Evolutionary conservation across 2,329 filamentous ascomycete genomes (phyloP).

Genomic region (Aureobasidium sp.): DNA sequence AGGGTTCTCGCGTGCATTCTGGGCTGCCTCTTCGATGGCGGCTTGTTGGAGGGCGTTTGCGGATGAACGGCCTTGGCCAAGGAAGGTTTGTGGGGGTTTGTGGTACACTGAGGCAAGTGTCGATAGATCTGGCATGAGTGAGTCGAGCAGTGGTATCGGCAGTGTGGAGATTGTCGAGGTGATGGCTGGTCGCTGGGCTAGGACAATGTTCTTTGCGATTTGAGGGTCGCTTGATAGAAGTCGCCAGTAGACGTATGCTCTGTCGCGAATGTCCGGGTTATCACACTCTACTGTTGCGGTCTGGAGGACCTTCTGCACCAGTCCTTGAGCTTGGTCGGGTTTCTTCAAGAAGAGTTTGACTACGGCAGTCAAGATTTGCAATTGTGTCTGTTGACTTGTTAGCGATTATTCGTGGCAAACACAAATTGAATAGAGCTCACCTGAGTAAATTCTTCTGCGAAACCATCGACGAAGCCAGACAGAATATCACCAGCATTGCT

Average conservation of each 20-base stretch:
- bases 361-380: constrained; percentile 93
- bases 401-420: constrained; percentile 17
- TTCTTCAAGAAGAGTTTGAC: constrained; percentile 98
- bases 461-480: constrained; percentile 81
- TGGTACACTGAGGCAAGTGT: constrained; percentile 97
- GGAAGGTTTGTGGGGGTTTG: constrained; percentile 96
- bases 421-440: constrained; percentile 36
- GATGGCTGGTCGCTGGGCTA: constrained; percentile 91
- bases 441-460: constrained; percentile 94
- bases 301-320: constrained; percentile 93
- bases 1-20: constrained; percentile 88
- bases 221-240: constrained; percentile 85
- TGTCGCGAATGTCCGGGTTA: constrained; percentile 93
- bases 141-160: constrained; percentile 73
- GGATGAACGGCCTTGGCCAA: constrained; percentile 88
- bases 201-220: constrained; percentile 83
- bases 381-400: constrained; percentile 61
- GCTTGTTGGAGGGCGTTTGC: constrained; percentile 91
- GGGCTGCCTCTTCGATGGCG: constrained; percentile 89
- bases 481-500: constrained; percentile 96
- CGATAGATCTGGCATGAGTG: constrained; percentile 83
- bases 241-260: constrained; percentile 98
- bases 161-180: constrained; percentile 88
- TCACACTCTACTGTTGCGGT: constrained; percentile 89
- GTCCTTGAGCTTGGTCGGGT: constrained; percentile 77